phyloP scores from a whole-genome alignment of 2,329 filamentous ascomycete genomes.

The Sporothrix humicola region DNA sequence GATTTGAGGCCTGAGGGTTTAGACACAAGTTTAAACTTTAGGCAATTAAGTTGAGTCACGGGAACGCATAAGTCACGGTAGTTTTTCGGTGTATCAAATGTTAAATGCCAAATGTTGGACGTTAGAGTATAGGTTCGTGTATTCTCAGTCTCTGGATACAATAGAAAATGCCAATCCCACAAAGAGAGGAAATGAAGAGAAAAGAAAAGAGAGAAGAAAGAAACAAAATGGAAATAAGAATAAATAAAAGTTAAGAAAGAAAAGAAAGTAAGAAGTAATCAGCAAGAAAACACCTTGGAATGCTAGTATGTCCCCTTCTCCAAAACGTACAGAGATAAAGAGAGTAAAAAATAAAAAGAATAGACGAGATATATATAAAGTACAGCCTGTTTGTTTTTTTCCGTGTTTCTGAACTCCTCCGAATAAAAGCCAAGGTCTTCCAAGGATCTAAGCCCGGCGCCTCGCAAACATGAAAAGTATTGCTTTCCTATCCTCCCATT shows the following conservation, averaged over 20 bases:
- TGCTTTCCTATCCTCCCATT: not conserved
- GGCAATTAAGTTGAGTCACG: not conserved
- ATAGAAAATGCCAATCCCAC: not conserved
- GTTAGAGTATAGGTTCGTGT: not conserved
- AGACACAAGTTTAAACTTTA: not conserved
- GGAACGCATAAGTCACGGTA: not conserved
- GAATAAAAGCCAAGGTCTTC: not conserved
- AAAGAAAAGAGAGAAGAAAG: not conserved
- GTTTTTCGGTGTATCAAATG: not conserved
- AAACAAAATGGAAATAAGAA: not conserved
- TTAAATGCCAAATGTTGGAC: not conserved
- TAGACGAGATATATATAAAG: slow-evolving; percentile 6
- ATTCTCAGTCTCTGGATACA: not conserved
- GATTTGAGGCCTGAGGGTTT: too few relatives aligned
- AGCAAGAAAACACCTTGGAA: slow-evolving; percentile 16
- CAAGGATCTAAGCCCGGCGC: slow-evolving; percentile 5
- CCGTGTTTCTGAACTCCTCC: slow-evolving; percentile 20
- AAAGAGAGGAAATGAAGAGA: not conserved
- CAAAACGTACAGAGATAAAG: slow-evolving; percentile 3
- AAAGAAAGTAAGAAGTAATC: slow-evolving; percentile 19
- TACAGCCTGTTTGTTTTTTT: slow-evolving; percentile 21
- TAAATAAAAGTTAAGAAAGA: slow-evolving; percentile 8
- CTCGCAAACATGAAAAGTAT: not conserved
- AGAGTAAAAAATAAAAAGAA: not conserved
- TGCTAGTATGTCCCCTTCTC: slow-evolving; percentile 4